Percentiles rank a stretch among this genome's conserved stretches.
phyloP scores from a whole-genome alignment of 2,329 filamentous ascomycete species.

The Diaporthe nobilis region DNA sequence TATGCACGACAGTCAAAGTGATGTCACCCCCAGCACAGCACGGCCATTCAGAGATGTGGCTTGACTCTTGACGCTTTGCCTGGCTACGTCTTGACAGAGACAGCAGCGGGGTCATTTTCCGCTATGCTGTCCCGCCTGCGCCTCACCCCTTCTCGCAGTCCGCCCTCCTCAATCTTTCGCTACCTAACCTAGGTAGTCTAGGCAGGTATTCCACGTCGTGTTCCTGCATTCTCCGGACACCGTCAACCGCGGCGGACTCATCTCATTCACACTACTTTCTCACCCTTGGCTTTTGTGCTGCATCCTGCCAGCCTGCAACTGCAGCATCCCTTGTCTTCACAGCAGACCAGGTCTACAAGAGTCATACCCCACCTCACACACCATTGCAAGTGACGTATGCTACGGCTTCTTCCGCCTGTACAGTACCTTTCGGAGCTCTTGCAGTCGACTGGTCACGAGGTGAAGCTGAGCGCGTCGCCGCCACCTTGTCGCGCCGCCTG shows the following conservation, averaged over 20 bases:
- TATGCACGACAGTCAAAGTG: conserved; percentile 19
- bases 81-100: background rate
- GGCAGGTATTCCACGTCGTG: background rate
- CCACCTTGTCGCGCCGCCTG: conserved; percentile 10
- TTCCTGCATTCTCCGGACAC: conserved; percentile 24
- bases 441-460: background rate
- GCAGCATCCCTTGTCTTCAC: conserved; percentile 20
- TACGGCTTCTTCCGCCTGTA: conserved; percentile 18
- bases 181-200: background rate
- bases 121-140: background rate
- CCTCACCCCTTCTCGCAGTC: background rate
- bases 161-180: background rate
- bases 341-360: background rate
- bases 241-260: background rate
- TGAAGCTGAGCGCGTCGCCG: conserved; percentile 30
- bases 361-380: background rate
- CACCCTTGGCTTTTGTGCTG: background rate
- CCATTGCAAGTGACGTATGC: conserved; percentile 38
- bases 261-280: background rate
- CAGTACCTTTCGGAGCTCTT: background rate
- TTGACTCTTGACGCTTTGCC: conserved; percentile 19
- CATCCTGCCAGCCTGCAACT: conserved; percentile 13
- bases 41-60: conserved; percentile 34
- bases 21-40: conserved; percentile 34
- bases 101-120: background rate